Percentiles rank a stretch among this genome's conserved stretches.
Conservation (phyloP, 495 filamentous ascomycete species). For the Pyrenopolyporus hunteri region DNA sequence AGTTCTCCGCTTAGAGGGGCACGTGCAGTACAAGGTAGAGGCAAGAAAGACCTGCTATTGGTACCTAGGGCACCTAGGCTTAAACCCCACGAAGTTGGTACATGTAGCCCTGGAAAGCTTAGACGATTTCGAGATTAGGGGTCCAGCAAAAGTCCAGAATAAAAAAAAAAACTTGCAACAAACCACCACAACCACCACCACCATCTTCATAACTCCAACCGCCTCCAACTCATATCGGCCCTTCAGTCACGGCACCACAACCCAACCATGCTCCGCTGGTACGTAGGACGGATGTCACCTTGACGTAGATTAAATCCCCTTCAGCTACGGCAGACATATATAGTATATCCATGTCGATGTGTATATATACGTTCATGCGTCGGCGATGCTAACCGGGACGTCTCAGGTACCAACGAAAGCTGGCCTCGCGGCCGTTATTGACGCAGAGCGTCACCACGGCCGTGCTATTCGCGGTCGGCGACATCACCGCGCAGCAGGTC, state of each 20-base stretch:
- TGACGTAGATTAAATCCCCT: neutral
- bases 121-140: slow-evolving; percentile 4
- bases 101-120: no score
- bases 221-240: slow-evolving; percentile 14
- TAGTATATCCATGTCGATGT: neutral
- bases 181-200: no score
- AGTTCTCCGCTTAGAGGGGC: no score
- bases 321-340: neutral
- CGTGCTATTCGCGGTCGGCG: slow-evolving; percentile 88
- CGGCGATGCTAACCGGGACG: slow-evolving; percentile 17
- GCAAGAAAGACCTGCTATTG: no score
- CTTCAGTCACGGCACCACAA: slow-evolving; percentile 23
- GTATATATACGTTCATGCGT: neutral
- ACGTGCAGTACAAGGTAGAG: no score
- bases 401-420: slow-evolving; percentile 83
- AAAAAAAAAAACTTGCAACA: slow-evolving; percentile 27
- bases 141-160: slow-evolving; percentile 6
- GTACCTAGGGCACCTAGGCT: no score
- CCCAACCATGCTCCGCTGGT: slow-evolving; percentile 43
- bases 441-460: slow-evolving; percentile 88
- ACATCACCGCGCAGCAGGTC: slow-evolving; percentile 90
- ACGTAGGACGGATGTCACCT: slow-evolving; percentile 34
- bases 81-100: no score
- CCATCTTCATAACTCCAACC: slow-evolving; percentile 26
- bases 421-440: slow-evolving; percentile 81